Percentiles rank a stretch among this genome's conserved stretches.
Evolutionary conservation across 164 flowering plant genomes (phyloP).

Genomic region (Vitis amurensis): DNA sequence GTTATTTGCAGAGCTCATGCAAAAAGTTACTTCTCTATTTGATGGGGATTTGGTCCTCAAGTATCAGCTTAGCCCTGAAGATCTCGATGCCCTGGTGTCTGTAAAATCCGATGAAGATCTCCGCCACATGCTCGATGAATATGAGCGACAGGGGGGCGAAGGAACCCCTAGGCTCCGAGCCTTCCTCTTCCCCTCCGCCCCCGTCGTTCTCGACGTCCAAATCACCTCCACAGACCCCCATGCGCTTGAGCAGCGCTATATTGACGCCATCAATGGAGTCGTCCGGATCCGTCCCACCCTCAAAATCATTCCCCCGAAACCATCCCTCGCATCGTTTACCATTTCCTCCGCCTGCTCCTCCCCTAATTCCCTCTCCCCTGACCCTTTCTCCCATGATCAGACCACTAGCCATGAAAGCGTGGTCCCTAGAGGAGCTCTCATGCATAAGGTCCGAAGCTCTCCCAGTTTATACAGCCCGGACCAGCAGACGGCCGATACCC

Average conservation of each 20-base stretch:
- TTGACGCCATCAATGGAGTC: conserved; percentile 82
- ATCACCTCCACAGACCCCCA: conserved; percentile 18
- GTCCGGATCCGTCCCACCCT: conserved; percentile 12
- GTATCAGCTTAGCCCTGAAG: conserved; percentile 78
- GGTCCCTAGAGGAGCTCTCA: neutral
- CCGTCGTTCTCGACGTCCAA: conserved; percentile 29
- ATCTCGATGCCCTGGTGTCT: conserved; percentile 73
- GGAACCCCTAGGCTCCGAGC: conserved; percentile 57
- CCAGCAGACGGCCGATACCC: no score
- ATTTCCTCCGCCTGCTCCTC: conserved; percentile 55
- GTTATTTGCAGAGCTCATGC: conserved; percentile 61
- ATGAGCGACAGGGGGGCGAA: conserved; percentile 42
- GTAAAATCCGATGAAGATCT: conserved; percentile 83
- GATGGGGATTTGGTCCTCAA: conserved; percentile 73
- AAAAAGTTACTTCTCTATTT: conserved; percentile 42
- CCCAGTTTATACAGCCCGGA: conserved; percentile 42
- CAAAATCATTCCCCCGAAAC: conserved; percentile 14
- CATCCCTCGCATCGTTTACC: conserved; percentile 24
- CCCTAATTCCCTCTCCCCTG: conserved; percentile 51
- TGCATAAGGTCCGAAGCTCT: conserved; percentile 68
- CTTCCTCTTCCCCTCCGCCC: conserved; percentile 66
- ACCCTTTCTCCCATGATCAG: conserved; percentile 15
- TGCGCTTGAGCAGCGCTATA: conserved; percentile 61
- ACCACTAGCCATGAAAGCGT: conserved; percentile 3
- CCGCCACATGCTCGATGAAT: conserved; percentile 76